Conservation (phyloP, 2,329 filamentous ascomycete genomes). For the Emericellopsis atlantica region DNA sequence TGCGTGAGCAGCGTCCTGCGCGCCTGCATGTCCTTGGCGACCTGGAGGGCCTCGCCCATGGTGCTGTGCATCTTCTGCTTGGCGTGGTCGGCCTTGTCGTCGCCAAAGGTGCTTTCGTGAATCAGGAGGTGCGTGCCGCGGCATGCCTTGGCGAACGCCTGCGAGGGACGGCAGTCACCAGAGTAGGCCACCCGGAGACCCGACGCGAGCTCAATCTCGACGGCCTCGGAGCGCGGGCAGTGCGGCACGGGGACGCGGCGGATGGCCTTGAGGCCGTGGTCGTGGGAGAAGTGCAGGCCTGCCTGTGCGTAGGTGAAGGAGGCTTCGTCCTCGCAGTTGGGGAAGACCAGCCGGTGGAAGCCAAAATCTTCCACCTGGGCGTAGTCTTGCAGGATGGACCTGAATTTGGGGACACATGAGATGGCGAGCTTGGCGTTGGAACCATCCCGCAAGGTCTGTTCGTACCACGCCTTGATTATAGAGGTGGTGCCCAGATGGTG, state of each 20-base stretch:
- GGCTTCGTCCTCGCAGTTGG: conserved; percentile 11
- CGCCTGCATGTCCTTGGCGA: conserved; percentile 70
- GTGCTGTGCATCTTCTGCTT: conserved; percentile 84
- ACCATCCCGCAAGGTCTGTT: conserved; percentile 26
- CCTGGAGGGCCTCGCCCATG: conserved; percentile 67
- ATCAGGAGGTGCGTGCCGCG: conserved; percentile 69
- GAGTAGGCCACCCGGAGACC: conserved; percentile 86
- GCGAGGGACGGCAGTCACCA: conserved; percentile 78
- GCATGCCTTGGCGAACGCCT: conserved; percentile 58
- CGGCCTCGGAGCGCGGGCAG: conserved; percentile 67
- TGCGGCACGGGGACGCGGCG: conserved; percentile 60
- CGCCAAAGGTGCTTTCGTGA: conserved; percentile 93
- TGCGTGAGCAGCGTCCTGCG: conserved; percentile 77
- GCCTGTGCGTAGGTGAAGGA: conserved; percentile 18
- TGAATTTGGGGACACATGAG: conserved; percentile 59
- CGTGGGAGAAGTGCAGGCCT: conserved; percentile 20
- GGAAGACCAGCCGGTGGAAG: conserved; percentile 36
- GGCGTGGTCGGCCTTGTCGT: conserved; percentile 69
- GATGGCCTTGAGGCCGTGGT: conserved; percentile 53
- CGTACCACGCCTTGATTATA: conserved; percentile 73
- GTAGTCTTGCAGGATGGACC: conserved; percentile 69
- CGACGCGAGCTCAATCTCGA: conserved; percentile 63
- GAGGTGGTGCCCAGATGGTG: conserved; percentile 81
- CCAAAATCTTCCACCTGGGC: conserved; percentile 66
- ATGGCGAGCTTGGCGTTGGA: conserved; percentile 42